Conservation (phyloP, 2,329 filamentous ascomycete species). For the Fusarium agapanthi region DNA sequence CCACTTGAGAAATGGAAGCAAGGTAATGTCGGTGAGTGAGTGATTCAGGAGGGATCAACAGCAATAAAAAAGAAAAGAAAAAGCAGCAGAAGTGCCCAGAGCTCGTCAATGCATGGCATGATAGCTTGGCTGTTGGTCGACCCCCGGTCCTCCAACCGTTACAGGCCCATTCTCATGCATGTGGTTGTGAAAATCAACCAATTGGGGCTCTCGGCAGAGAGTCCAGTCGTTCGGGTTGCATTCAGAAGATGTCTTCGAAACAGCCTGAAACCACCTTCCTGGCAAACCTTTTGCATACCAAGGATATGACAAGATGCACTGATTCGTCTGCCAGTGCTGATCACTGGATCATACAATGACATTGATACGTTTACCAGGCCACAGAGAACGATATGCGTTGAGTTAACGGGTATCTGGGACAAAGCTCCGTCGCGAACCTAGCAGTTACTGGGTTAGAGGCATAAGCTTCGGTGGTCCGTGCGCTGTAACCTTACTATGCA, state of each 20-base stretch:
- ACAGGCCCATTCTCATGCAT: background rate
- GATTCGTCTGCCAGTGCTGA: background rate
- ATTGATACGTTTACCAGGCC: background rate
- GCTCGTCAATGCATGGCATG: background rate
- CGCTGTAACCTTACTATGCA: no score
- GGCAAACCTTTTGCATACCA: background rate
- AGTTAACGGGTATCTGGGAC: background rate
- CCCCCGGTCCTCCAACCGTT: background rate
- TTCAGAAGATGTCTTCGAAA: background rate
- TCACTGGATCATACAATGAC: background rate
- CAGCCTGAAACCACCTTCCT: background rate
- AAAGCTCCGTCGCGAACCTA: background rate
- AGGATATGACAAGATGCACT: background rate
- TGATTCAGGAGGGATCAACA: background rate
- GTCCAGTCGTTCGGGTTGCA: background rate
- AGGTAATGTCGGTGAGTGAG: background rate
- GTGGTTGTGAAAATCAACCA: fast-evolving
- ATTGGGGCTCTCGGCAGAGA: background rate
- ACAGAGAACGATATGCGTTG: background rate
- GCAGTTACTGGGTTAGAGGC: no score
- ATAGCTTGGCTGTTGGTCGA: background rate
- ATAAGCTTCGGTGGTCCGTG: no score
- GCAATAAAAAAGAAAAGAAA: background rate
- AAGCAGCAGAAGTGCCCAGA: background rate
- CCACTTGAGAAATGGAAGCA: background rate